phyloP scores from a whole-genome alignment of 2,329 filamentous ascomycete species.

The Cyphellophora attinorum region DNA sequence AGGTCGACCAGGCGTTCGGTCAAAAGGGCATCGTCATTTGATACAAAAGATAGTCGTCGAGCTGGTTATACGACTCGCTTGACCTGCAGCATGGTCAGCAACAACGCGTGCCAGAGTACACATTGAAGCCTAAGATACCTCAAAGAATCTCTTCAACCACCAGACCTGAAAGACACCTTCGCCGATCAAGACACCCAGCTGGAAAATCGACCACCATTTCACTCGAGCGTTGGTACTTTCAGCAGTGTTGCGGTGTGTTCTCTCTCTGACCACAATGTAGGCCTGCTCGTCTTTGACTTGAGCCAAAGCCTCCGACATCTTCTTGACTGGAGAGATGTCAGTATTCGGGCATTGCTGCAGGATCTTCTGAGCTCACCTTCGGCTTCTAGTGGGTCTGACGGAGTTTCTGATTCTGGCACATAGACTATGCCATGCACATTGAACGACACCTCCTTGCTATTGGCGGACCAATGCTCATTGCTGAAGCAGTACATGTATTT shows the following conservation, averaged over 20 bases:
- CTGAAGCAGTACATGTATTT: slow-evolving; percentile 97
- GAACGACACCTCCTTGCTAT: slow-evolving; percentile 96
- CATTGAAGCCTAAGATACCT: too few relatives aligned
- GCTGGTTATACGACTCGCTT: slow-evolving; percentile 54
- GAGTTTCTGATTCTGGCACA: slow-evolving; percentile 76
- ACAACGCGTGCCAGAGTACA: too few relatives aligned
- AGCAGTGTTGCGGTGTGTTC: slow-evolving; percentile 94
- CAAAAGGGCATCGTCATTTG: too few relatives aligned
- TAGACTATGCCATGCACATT: slow-evolving; percentile 99
- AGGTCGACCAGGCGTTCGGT: too few relatives aligned
- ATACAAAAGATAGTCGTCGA: too few relatives aligned
- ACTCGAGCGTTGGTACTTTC: slow-evolving; percentile 96
- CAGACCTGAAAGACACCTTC: slow-evolving; percentile 98
- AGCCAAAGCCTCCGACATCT: slow-evolving; percentile 72
- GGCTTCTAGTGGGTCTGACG: slow-evolving; percentile 77
- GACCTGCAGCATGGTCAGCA: too few relatives aligned
- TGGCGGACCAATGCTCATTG: slow-evolving; percentile 95
- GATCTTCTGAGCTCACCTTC: slow-evolving; percentile 56
- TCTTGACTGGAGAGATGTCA: slow-evolving; percentile 52
- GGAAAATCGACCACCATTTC: slow-evolving; percentile 99
- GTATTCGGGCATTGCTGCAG: slow-evolving; percentile 3
- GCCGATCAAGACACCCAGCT: slow-evolving; percentile 76
- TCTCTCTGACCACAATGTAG: slow-evolving; percentile 91
- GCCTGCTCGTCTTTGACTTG: slow-evolving; percentile 96
- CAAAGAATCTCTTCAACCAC: slow-evolving; percentile 98